A percentile compares a stretch with the other conserved stretches of the same genome.
Evolutionary conservation across 768 basidiomycete genomes (phyloP).

Genomic region (Collybia mongolica): DNA sequence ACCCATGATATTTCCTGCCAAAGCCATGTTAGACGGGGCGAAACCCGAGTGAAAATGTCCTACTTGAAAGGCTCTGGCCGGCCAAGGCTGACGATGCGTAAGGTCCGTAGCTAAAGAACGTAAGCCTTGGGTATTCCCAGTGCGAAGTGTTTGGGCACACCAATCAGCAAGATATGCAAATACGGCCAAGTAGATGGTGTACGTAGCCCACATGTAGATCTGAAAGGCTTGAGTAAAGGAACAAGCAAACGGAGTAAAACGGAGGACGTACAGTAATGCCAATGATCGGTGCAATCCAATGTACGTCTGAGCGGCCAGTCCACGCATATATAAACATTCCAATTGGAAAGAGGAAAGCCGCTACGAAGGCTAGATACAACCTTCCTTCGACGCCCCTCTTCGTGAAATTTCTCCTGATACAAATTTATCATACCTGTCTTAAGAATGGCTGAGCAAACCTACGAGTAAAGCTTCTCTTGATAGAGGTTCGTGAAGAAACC

Average conservation of each 20-base stretch:
- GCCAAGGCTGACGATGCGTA: conserved; percentile 74
- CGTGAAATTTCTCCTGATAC: conserved; percentile 28
- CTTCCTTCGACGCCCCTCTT: conserved; percentile 54
- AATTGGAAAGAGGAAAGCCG: conserved; percentile 49
- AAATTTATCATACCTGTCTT: neutral
- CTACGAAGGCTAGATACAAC: conserved; percentile 54
- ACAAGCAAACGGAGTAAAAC: neutral
- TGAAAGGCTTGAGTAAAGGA: conserved; percentile 16
- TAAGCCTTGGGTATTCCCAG: neutral
- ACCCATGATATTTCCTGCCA: conserved; percentile 46
- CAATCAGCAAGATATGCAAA: conserved; percentile 68
- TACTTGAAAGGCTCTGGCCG: conserved; percentile 49
- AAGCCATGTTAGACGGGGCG: neutral
- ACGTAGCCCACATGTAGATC: conserved; percentile 51
- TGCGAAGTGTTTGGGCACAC: conserved; percentile 25
- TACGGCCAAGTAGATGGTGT: conserved; percentile 54
- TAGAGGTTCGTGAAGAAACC: conserved; percentile 45
- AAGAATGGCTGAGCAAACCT: conserved; percentile 7
- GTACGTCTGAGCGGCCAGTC: conserved; percentile 51
- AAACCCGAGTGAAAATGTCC: too few relatives aligned
- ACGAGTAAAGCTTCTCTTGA: conserved; percentile 53
- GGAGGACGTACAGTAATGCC: conserved; percentile 39
- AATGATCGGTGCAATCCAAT: conserved; percentile 61
- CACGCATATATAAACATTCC: conserved; percentile 75
- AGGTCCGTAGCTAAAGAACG: conserved; percentile 41